phyloP scores from a whole-genome alignment of 768 basidiomycete genomes.

The Suillus lakei region DNA sequence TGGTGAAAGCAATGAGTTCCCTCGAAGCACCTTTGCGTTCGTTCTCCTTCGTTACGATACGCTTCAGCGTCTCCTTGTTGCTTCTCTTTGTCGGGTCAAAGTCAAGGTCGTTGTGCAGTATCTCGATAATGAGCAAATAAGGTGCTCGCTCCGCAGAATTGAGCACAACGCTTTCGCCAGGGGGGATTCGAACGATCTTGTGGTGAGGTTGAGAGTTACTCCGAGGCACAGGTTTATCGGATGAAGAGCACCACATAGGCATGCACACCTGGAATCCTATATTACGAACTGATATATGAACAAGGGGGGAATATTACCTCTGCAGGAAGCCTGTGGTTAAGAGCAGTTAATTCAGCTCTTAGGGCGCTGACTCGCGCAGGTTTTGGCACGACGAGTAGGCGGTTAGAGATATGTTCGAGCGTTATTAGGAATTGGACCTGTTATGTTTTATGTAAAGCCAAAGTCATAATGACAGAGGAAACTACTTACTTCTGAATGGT shows the following conservation, averaged over 20 bases:
- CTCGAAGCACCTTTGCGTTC: slow-evolving; percentile 61
- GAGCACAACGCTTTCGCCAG: slow-evolving; percentile 95
- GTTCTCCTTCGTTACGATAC: slow-evolving; percentile 70
- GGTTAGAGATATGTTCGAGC: slow-evolving; percentile 91
- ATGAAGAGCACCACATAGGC: slow-evolving; percentile 85
- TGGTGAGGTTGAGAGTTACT: slow-evolving; percentile 73
- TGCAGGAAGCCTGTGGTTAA: slow-evolving; percentile 96
- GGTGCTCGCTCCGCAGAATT: slow-evolving; percentile 98
- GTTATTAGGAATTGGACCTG: slow-evolving; percentile 87
- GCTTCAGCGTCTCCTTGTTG: slow-evolving; percentile 87
- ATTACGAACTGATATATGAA: slow-evolving; percentile 11
- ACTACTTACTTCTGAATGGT: slow-evolving; percentile 75
- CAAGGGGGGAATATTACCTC: slow-evolving; percentile 60
- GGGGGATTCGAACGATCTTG: slow-evolving; percentile 95
- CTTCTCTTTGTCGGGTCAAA: slow-evolving; percentile 84
- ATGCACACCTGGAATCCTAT: slow-evolving; percentile 67
- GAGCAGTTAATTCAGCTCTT: slow-evolving; percentile 90
- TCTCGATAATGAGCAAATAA: slow-evolving; percentile 90
- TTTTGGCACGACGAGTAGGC: slow-evolving; percentile 88
- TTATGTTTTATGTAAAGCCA: slow-evolving; percentile 18
- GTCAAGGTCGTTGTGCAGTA: slow-evolving; percentile 87
- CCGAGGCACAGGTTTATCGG: slow-evolving; percentile 52
- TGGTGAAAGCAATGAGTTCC: slow-evolving; percentile 55
- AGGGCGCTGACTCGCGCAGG: slow-evolving; percentile 96
- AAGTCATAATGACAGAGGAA: not conserved